Evolutionary conservation across 2,329 filamentous ascomycete genomes (phyloP).

Genomic region (Byssochlamys sp.): DNA sequence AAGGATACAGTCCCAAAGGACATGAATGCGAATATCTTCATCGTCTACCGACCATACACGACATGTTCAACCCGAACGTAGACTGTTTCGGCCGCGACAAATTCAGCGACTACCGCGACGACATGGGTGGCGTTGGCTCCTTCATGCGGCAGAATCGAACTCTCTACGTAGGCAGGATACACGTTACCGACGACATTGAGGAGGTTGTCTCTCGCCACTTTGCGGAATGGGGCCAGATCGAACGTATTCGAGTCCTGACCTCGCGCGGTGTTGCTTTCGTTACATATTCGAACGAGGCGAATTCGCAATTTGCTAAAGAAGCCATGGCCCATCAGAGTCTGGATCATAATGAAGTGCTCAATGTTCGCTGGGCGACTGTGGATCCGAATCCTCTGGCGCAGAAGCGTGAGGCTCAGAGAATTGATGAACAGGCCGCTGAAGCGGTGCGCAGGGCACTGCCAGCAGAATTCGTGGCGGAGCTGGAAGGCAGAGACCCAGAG

Average conservation of each 20-base stretch:
- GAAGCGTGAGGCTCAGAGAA: slow-evolving; percentile 73
- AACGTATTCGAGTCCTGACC: slow-evolving; percentile 79
- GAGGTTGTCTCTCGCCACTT: slow-evolving; percentile 92
- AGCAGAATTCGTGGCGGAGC: slow-evolving; percentile 80
- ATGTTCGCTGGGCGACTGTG: slow-evolving; percentile 92
- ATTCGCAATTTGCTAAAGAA: slow-evolving; percentile 83
- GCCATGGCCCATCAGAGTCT: slow-evolving; percentile 91
- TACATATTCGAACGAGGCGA: slow-evolving; percentile 84
- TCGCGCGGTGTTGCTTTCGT: slow-evolving; percentile 86
- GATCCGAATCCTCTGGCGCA: slow-evolving; percentile 94
- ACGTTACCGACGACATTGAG: slow-evolving; percentile 93
- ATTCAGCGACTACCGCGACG: slow-evolving; percentile 83
- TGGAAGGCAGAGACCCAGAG: slow-evolving; percentile 82
- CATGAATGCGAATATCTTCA: slow-evolving; percentile 92
- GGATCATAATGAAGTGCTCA: slow-evolving; percentile 84
- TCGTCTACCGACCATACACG: slow-evolving; percentile 72
- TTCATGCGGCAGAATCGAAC: slow-evolving; percentile 93
- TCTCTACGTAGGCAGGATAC: slow-evolving; percentile 84
- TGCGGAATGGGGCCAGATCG: slow-evolving; percentile 89
- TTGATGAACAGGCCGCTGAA: slow-evolving; percentile 94
- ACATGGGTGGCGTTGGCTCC: slow-evolving; percentile 92
- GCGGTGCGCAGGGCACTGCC: slow-evolving; percentile 81
- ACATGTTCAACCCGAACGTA: slow-evolving; percentile 85
- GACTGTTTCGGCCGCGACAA: slow-evolving; percentile 95
- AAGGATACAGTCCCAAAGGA: slow-evolving; percentile 54